phyloP scores from a whole-genome alignment of 345 rosid genomes.

The Aegle marmelos region DNA sequence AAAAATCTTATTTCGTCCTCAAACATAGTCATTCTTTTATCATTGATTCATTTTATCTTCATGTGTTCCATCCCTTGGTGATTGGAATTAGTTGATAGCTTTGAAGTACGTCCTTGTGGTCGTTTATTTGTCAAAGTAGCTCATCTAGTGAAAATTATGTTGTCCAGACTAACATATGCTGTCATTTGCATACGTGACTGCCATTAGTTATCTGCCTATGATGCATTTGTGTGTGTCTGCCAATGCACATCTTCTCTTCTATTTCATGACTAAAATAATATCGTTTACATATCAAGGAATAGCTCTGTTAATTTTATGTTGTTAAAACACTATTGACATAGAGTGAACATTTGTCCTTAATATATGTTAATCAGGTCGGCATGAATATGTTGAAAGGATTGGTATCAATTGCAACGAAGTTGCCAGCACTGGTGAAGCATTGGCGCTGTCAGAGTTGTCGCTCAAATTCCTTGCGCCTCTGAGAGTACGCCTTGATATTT shows the following conservation, averaged over 20 bases:
- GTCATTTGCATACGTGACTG: neutral
- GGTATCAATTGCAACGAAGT: slow-evolving; percentile 69
- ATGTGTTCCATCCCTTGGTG: neutral
- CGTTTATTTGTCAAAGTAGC: neutral
- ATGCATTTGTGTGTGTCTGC: neutral
- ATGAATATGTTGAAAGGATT: slow-evolving; percentile 66
- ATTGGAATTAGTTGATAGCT: neutral
- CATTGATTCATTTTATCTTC: neutral
- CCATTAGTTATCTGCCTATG: neutral
- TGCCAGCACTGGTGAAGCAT: slow-evolving; percentile 67
- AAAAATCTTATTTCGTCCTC: neutral
- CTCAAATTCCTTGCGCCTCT: slow-evolving; percentile 78
- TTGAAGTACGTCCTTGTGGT: neutral
- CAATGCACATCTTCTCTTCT: neutral
- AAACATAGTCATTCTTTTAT: neutral
- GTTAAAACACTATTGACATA: slow-evolving; percentile 6
- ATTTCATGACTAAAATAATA: neutral
- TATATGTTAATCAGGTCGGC: slow-evolving; percentile 51
- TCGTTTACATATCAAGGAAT: neutral
- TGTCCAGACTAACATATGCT: neutral
- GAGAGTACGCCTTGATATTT: slow-evolving; percentile 41
- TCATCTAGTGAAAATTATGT: neutral
- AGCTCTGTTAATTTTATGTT: neutral
- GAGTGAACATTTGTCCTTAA: neutral
- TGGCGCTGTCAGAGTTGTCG: slow-evolving; percentile 69